Evolutionary conservation across 805 yeast genomes (phyloP), one percentile per base, ranked within the genome.

Genomic region (Hanseniaspora occidentalis): DNA sequence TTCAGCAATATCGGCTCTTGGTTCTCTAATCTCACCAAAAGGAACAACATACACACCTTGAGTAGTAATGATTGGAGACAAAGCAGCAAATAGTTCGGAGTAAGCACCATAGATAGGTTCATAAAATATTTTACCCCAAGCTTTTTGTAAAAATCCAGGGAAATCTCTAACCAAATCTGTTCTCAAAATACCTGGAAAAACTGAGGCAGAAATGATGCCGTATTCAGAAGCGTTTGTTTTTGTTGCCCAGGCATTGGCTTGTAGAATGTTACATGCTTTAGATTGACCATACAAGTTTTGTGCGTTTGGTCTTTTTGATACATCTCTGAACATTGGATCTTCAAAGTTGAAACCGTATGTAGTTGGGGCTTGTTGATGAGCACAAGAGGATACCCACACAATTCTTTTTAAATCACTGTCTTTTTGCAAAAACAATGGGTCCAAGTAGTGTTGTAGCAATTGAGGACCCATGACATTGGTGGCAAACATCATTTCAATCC

Each of bases 361-460:
- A 13, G 36, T 20, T 16, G 58, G 58, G 8, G 59, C 55, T 11
- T 36, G 19, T 14, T 50, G 40, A 40, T 61, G 66, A 11, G 61
- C 61, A 19, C 51, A 46, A 1, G 69, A 62, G 22, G 64, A 49
- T 6, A 64, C 60, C 66, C 67, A 65, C 13, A 65, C 66, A 36
- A 65, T 52, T 49, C 68, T 53, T 33, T 61, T 56, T 31, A 56
- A 42, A 7, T 40, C 42, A 18, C 43, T 43, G 23, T 64, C 60
- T 8, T 62, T 51, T 37, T 55, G 49, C 40, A 62, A 47, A 41
- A 64, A 54, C 8, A 60, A 31, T 13, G 66, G 65, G 39, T 62
- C 64, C 17, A 64, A 42, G 39, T 56, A 55, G 43, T 56, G 61
- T 43, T 63, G 67, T 36, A 64, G 47, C 35, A 63, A 45, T 38